Percentiles rank a stretch among this genome's conserved stretches.
Conservation (phyloP, 495 filamentous ascomycete species). For the Letharia lupina region DNA sequence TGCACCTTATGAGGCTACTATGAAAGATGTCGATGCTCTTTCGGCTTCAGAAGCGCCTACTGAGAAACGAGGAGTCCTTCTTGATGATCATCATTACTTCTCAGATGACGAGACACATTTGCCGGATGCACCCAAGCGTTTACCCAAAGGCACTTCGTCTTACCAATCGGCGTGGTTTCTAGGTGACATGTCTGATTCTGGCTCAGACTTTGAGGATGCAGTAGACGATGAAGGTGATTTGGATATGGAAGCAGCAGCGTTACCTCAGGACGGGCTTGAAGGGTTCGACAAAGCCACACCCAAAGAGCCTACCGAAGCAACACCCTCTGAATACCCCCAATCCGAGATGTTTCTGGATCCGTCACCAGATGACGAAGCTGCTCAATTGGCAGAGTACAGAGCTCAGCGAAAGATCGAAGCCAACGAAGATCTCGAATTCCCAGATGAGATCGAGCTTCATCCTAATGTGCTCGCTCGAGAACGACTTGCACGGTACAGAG, state of each 20-base stretch:
- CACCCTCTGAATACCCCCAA: constrained; percentile 74
- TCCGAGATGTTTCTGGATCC: constrained; percentile 88
- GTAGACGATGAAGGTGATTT: constrained; percentile 44
- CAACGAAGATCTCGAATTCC: constrained; percentile 86
- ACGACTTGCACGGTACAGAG: constrained; percentile 74
- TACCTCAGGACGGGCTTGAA: constrained; percentile 35
- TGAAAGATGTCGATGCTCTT: constrained; percentile 55
- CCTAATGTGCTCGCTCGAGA: constrained; percentile 82
- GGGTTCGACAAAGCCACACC: constrained; percentile 38
- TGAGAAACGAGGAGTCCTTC: constrained; percentile 68
- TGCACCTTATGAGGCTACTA: constrained; percentile 74
- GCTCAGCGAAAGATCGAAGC: constrained; percentile 66
- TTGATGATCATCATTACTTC: constrained; percentile 98
- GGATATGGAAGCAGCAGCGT: constrained; percentile 35
- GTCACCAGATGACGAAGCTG: constrained; percentile 76
- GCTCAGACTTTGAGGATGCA: constrained; percentile 69
- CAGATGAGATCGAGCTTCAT: constrained; percentile 91
- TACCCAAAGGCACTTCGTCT: constrained; percentile 84
- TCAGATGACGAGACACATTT: constrained; percentile 74
- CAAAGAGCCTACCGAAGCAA: constrained; percentile 60
- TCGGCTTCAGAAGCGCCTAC: constrained; percentile 44
- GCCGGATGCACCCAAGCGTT: constrained; percentile 54
- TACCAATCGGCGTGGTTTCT: constrained; percentile 95
- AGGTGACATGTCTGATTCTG: constrained; percentile 77
- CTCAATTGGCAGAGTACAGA: constrained; percentile 70